Conservation (phyloP, 495 filamentous ascomycete species). For the Massariosphaeria phaeospora region DNA sequence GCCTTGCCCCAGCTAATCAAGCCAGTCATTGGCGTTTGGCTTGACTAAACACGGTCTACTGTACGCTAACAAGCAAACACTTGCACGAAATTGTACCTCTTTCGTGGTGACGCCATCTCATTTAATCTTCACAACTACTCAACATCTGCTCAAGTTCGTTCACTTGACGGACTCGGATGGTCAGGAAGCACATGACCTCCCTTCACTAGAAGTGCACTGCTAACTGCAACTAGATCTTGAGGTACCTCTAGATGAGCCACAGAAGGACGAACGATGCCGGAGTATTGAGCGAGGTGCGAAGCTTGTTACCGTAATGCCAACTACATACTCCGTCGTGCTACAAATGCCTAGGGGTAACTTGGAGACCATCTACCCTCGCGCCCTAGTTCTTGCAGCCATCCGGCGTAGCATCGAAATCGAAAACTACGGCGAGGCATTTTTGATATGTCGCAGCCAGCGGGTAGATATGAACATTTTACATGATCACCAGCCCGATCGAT, state of each 20-base stretch:
- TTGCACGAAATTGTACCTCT: slow-evolving; percentile 85
- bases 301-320: slow-evolving; percentile 85
- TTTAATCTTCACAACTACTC: slow-evolving; percentile 84
- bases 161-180: slow-evolving; percentile 67
- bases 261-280: slow-evolving; percentile 85
- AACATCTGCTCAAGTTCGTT: slow-evolving; percentile 88
- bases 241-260: slow-evolving; percentile 80
- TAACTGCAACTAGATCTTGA: slow-evolving; percentile 58
- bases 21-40: slow-evolving; percentile 48
- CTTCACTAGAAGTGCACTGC: neutral
- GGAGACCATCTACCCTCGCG: slow-evolving; percentile 90
- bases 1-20: neutral
- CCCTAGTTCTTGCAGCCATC: slow-evolving; percentile 85
- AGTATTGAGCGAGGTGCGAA: slow-evolving; percentile 85
- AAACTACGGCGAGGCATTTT: slow-evolving; percentile 77
- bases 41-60: slow-evolving; percentile 70
- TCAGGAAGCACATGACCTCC: slow-evolving; percentile 41
- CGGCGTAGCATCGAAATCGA: slow-evolving; percentile 70
- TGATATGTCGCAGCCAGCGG: slow-evolving; percentile 81
- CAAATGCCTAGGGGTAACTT: slow-evolving; percentile 95
- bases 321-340: slow-evolving; percentile 71
- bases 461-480: slow-evolving; percentile 99
- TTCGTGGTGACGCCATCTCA: slow-evolving; percentile 77
- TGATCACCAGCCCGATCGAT: slow-evolving; percentile 79
- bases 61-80: slow-evolving; percentile 65